Evolutionary conservation across 257 asterid species (phyloP), one percentile per base, ranked within the genome.

Genomic region (Plantago elongata): DNA sequence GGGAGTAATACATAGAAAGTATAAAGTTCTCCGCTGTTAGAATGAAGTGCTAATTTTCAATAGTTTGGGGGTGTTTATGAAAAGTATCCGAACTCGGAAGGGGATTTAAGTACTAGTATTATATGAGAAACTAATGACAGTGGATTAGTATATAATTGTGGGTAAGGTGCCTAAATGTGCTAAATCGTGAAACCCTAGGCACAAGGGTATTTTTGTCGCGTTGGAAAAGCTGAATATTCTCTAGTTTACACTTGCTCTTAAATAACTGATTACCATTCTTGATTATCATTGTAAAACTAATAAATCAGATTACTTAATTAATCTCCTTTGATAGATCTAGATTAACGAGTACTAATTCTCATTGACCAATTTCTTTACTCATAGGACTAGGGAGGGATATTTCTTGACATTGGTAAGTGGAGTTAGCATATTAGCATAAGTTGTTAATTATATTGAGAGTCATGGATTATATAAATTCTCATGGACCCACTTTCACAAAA

Each of bases 221-320:
- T 88, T 81, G 94, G 89, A 69, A 88, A 84, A 79, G 83, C 81
- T 79, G 92, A 83, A 34, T 88, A 88, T 85, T 85, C 95, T 81
- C 90, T 68, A 69, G 82, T 72, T 79, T 66, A 80, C 81, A 73
- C 64, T 71, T 73, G 70, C 78, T 76, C 15, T 15, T 34, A 34
- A 34, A 34, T 52, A 17, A 65, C 73, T 63, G 51, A 66, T 72
- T 61, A 49, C 58, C 54, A 59, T 57, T 49, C 38, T 48, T 37
- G 9, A 42, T 22, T 34, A 34, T 34, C 40, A 34, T 34, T 34
- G 40, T 34, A 0, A 34, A 34, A 6, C 5, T 34, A 1, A 34
- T 34, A 34, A 34, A 22, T 22, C 2, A 11, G 60, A 44, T 4
- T 14, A 18, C n/a, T 42, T 18, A 51, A 40, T 47, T 52, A 60